These are phyloP conservation scores for Rauvolfia tetraphylla DNA, from an alignment of 257 asterid genomes.

Conservation along the genomic window DNA sequence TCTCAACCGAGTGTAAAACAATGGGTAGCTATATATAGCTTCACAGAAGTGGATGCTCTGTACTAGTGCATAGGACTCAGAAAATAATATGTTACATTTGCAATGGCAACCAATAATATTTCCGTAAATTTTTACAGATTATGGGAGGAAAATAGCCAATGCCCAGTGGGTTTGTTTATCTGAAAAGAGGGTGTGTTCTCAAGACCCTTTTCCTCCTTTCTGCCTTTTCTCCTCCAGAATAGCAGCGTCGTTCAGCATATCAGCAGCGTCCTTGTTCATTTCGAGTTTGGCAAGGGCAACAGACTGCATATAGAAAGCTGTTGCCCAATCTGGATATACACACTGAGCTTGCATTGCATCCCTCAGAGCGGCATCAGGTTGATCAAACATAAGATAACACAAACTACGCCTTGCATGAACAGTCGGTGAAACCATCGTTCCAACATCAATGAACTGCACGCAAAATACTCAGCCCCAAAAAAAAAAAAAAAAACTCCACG, in stretches of 20 bases:
- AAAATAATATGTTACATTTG: background rate
- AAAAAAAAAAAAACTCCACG: background rate
- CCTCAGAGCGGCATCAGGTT: conserved; percentile 75
- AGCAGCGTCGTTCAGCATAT: conserved; percentile 88
- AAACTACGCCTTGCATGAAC: conserved; percentile 83
- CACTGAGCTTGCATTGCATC: conserved; percentile 97
- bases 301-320: conserved; percentile 91
- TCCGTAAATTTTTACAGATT: background rate
- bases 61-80: background rate
- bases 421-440: conserved; percentile 86
- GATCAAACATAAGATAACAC: conserved; percentile 81
- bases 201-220: conserved; percentile 46
- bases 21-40: no score
- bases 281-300: conserved; percentile 85
- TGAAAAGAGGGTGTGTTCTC: conserved; percentile 1
- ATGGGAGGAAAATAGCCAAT: background rate
- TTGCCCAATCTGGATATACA: conserved; percentile 81
- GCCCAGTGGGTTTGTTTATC: background rate
- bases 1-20: no score
- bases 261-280: conserved; percentile 89
- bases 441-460: conserved; percentile 78
- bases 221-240: conserved; percentile 67
- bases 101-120: background rate
- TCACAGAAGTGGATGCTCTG: background rate
- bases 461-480: background rate